These are phyloP conservation scores for Cercospora canescens DNA, from an alignment of 2,329 filamentous ascomycete genomes.

Conservation along the genomic window DNA sequence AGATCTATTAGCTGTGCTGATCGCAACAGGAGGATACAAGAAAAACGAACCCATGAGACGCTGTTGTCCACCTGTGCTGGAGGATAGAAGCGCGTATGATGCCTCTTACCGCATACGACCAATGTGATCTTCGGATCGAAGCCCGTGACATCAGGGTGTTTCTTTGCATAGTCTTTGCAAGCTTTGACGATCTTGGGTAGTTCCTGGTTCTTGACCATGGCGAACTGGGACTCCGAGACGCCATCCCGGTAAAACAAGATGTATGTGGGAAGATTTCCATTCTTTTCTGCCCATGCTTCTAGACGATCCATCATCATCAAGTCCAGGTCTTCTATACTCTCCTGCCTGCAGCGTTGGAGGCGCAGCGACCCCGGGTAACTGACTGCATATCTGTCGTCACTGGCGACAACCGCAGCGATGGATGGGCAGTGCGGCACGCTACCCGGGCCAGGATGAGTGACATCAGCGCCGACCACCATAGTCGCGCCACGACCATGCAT, in stretches of 20 bases:
- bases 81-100: conserved; percentile 44
- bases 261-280: conserved; percentile 8
- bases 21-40: background rate
- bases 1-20: background rate
- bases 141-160: background rate
- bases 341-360: conserved; percentile 34
- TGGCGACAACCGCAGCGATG: conserved; percentile 21
- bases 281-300: conserved; percentile 16
- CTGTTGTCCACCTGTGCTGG: conserved; percentile 50
- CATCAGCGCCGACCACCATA: conserved; percentile 44
- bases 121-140: conserved; percentile 16
- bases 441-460: conserved; percentile 39
- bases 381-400: conserved; percentile 14
- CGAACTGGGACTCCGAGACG: conserved; percentile 38
- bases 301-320: conserved; percentile 34
- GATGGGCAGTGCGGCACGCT: conserved; percentile 16
- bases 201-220: conserved; percentile 4
- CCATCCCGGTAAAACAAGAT: conserved; percentile 41
- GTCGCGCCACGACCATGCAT: background rate
- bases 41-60: background rate
- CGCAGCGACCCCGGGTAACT: conserved; percentile 40
- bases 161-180: conserved; percentile 12
- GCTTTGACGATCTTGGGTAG: conserved; percentile 3
- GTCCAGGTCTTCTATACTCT: conserved; percentile 32
- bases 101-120: conserved; percentile 42